Percentiles rank a stretch among this genome's conserved stretches.
Evolutionary conservation across 352 stramenopile genomes (phyloP).

Genomic region (Phytophthora macrochlamydospora): DNA sequence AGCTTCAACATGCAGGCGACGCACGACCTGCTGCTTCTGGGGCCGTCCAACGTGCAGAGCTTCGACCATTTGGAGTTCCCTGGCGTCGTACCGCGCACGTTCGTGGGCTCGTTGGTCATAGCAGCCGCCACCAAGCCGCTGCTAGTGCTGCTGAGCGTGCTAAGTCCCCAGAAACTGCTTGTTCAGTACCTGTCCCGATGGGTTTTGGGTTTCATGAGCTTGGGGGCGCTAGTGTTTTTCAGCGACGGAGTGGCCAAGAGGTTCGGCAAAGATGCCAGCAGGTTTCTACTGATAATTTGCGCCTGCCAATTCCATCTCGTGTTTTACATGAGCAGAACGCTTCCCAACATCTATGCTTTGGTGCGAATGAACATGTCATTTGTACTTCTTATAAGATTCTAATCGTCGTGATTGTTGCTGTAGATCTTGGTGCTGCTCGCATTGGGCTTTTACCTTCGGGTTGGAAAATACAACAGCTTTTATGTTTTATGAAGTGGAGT

Average conservation of each 20-base stretch:
- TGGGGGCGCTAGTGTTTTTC: constrained; percentile 62
- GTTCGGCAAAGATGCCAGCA: constrained; percentile 62
- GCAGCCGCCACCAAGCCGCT: constrained; percentile 51
- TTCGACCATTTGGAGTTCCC: constrained; percentile 99
- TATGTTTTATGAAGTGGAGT: background rate
- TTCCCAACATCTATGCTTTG: constrained; percentile 98
- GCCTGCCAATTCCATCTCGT: constrained; percentile 97
- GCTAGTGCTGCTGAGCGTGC: constrained; percentile 26
- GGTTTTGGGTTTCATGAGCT: constrained; percentile 64
- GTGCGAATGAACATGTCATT: constrained; percentile 29
- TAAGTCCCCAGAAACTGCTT: constrained; percentile 47
- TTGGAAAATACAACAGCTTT: constrained; percentile 13
- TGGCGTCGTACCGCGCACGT: constrained; percentile 98
- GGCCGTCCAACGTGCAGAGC: constrained; percentile 38
- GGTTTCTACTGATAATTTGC: constrained; percentile 89
- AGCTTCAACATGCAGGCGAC: constrained; percentile 98
- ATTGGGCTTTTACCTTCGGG: constrained; percentile 66
- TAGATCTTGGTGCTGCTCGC: constrained; percentile 70
- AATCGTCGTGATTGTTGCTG: constrained; percentile 1
- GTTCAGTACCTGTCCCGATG: constrained; percentile 69
- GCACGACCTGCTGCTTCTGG: constrained; percentile 94
- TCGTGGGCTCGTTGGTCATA: constrained; percentile 89
- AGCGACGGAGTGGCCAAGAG: constrained; percentile 57
- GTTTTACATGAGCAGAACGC: constrained; percentile 97
- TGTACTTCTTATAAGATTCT: constrained; percentile 20